phyloP scores from a whole-genome alignment of 306 rosid species.

The Lathyrus aphaca region DNA sequence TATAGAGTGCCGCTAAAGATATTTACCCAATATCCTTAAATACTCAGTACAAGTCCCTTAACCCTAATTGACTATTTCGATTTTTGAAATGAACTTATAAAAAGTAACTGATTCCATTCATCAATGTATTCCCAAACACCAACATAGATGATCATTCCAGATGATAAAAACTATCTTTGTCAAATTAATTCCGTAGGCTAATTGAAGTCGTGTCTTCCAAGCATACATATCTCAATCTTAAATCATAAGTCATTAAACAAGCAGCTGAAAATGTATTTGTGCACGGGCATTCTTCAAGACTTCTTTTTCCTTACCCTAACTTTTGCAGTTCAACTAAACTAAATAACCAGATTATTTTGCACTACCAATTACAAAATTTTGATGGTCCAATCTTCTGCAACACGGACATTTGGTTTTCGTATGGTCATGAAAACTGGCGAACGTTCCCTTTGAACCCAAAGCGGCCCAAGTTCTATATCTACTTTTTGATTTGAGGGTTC shows the following conservation, averaged over 20 bases:
- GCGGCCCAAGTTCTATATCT: conserved; percentile 68
- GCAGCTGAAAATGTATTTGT: conserved; percentile 26
- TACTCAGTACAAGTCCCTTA: neutral
- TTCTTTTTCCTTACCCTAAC: conserved; percentile 27
- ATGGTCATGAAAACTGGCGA: conserved; percentile 54
- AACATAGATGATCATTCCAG: conserved; percentile 7
- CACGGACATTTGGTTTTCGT: conserved; percentile 73
- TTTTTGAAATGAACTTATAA: conserved; percentile 14
- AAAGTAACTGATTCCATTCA: conserved; percentile 11
- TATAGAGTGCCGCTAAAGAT: neutral
- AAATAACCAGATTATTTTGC: conserved; percentile 30
- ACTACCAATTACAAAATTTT: conserved; percentile 49
- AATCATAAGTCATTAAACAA: conserved; percentile 34
- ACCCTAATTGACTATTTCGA: neutral
- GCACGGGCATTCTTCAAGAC: conserved; percentile 24
- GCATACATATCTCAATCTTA: conserved; percentile 16
- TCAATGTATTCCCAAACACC: neutral
- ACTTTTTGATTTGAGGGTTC: conserved; percentile 65
- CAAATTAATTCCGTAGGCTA: conserved; percentile 28
- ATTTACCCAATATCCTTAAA: neutral
- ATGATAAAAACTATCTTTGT: conserved; percentile 35
- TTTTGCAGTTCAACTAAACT: conserved; percentile 28
- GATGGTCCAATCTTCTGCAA: conserved; percentile 78
- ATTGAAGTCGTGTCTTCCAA: conserved; percentile 28
- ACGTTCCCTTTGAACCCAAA: conserved; percentile 58